These are phyloP conservation scores for Saccharomyces eubayanus DNA, from an alignment of 805 yeast genomes.

Conservation along the genomic window DNA sequence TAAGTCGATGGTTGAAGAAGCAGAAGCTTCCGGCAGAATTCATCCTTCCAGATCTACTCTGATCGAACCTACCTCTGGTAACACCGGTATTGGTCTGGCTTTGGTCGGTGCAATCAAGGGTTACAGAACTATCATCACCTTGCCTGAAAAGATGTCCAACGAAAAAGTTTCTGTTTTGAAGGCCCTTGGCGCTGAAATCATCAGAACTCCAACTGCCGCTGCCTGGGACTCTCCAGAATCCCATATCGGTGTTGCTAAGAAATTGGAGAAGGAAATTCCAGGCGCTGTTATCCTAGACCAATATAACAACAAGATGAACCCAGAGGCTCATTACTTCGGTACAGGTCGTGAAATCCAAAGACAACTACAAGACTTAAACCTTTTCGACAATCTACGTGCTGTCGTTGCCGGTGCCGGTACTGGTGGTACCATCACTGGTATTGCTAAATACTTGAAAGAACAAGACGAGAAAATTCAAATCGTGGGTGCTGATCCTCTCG, in stretches of 20 bases:
- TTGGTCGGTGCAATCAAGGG: slow-evolving; percentile 81
- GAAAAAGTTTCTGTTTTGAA: slow-evolving; percentile 82
- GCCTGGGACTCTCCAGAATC: slow-evolving; percentile 91
- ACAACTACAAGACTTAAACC: slow-evolving; percentile 42
- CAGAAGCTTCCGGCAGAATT: slow-evolving; percentile 67
- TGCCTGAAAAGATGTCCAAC: slow-evolving; percentile 88
- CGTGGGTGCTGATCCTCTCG: slow-evolving; percentile 80
- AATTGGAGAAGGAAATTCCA: slow-evolving; percentile 74
- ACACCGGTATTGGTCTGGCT: slow-evolving; percentile 87
- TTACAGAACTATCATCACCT: slow-evolving; percentile 76
- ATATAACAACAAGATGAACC: slow-evolving; percentile 70
- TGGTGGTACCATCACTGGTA: slow-evolving; percentile 86
- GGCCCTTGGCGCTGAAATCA: slow-evolving; percentile 85
- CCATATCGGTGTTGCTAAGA: slow-evolving; percentile 80
- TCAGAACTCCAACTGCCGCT: slow-evolving; percentile 86
- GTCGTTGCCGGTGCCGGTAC: slow-evolving; percentile 91
- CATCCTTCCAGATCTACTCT: slow-evolving; percentile 73
- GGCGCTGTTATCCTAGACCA: slow-evolving; percentile 80
- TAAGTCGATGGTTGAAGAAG: slow-evolving; percentile 76
- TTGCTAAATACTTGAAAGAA: slow-evolving; percentile 66
- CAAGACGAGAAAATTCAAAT: slow-evolving; percentile 53
- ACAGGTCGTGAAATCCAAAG: slow-evolving; percentile 83
- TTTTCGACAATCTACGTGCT: slow-evolving; percentile 54
- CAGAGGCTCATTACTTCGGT: slow-evolving; percentile 74
- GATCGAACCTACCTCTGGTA: slow-evolving; percentile 87